Percentiles rank a stretch among this genome's conserved stretches.
phyloP scores from a whole-genome alignment of 139 green algal genomes.

The Prasinococcaceae sp. region DNA sequence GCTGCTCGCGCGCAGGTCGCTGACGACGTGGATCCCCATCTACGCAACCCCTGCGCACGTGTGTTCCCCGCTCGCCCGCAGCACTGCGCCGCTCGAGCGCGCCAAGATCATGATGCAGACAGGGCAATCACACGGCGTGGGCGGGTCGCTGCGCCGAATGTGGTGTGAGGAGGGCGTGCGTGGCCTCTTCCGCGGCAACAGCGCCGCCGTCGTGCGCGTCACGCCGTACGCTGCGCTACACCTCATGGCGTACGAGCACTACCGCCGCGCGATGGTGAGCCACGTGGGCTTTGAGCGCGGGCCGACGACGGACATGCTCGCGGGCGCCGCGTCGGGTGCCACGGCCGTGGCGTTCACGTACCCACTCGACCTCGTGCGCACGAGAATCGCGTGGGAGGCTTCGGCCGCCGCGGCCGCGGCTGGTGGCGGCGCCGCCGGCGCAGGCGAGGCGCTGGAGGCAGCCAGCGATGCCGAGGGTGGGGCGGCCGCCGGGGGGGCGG shows the following conservation, averaged over 20 bases:
- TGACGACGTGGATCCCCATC: background rate
- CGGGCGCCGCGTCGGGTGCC: too few relatives aligned
- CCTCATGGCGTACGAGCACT: slow-evolving; percentile 77
- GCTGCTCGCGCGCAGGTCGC: background rate
- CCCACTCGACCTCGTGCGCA: too few relatives aligned
- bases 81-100: too few relatives aligned
- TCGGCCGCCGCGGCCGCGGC: too few relatives aligned
- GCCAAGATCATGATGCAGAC: slow-evolving; percentile 31
- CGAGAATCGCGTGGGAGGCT: too few relatives aligned
- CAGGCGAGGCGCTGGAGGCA: too few relatives aligned
- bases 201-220: slow-evolving; percentile 66
- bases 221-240: slow-evolving; percentile 80
- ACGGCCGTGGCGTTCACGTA: too few relatives aligned
- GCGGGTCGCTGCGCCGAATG: slow-evolving; percentile 37
- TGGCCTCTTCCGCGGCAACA: slow-evolving; percentile 66
- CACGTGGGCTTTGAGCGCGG: background rate
- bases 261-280: slow-evolving; percentile 35
- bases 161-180: slow-evolving; percentile 40
- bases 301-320: slow-evolving; percentile 51
- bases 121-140: slow-evolving; percentile 25
- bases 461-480: too few relatives aligned
- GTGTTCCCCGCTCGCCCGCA: too few relatives aligned
- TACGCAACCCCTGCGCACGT: background rate
- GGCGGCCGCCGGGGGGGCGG: too few relatives aligned
- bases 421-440: too few relatives aligned